Evolutionary conservation across 2,329 filamentous ascomycete species (phyloP), one percentile per base, ranked within the genome.

Genomic region (Colletotrichum gigasporum): DNA sequence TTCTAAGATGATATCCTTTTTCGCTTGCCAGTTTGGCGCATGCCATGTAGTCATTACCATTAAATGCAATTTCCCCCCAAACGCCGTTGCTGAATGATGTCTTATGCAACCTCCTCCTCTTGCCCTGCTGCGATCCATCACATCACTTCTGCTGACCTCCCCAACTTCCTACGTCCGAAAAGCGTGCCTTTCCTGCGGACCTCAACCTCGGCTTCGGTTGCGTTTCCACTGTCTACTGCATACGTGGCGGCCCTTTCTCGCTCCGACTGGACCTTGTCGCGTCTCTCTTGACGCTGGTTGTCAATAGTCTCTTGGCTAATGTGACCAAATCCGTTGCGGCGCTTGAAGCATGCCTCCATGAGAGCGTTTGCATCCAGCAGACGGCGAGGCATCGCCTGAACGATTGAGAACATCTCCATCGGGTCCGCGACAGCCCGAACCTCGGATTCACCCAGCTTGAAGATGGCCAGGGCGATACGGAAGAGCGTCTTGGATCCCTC

Each of bases 401-500:
- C 94, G 3, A 97, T 90, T 73, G 96, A 93, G 76, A 97, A 97
- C 71, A 97, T 93, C 79, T 98, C 95, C 90, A 97, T 96, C 1
- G 94, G 92, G 72, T 97, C 94, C 14, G 83, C 85, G 10, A 97
- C 90, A 8, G 87, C 87, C 70, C 90, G 88, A 71, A 98, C 96
- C 69, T 96, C 90, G 5, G 80, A 75, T 78, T 97, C 94, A 67
- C 92, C 93, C 1, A 91, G 83, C 78, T 97, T 97, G 85, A 98
- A 97, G 65, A 97, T 91, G 30, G 93, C 90, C 41, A 98, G 82
- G 0, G 95, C 93, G 62, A 97, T 92, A 48, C 94, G 92, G 80
- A 97, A 98, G 6, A 98, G 86, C 0, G 94, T 97, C 76, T 96
- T 96, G 50, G 91, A 94, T 3, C 95, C 95, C 77, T 98, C 95